Evolutionary conservation across 208 protist genomes (phyloP).

Genomic region (Leishmania turanica): DNA sequence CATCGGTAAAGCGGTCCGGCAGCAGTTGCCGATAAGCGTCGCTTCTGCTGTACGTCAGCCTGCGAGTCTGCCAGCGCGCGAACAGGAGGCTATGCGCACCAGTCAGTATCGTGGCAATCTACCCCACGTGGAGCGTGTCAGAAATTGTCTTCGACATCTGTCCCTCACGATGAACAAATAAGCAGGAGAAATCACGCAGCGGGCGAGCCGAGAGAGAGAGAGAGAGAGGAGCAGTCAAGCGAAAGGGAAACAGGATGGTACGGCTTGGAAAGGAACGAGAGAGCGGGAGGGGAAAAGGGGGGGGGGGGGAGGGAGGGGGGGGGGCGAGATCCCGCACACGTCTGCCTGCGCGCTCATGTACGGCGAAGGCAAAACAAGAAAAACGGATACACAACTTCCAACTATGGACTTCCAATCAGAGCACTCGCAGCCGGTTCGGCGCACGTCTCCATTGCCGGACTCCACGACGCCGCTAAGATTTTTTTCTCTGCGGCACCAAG

Average conservation of each 20-base stretch:
- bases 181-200: neutral
- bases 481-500: neutral
- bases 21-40: neutral
- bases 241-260: neutral
- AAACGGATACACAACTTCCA: neutral
- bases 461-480: neutral
- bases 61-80: conserved; percentile 1
- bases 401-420: too few species aligned
- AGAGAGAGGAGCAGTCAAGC: neutral
- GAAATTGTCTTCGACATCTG: neutral
- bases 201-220: neutral
- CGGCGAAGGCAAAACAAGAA: neutral
- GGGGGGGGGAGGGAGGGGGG: too few species aligned
- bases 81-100: conserved; percentile 11
- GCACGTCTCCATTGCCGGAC: neutral
- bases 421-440: neutral
- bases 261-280: neutral
- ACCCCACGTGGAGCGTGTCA: neutral
- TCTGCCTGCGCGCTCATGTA: neutral
- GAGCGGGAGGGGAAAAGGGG: neutral
- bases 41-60: neutral
- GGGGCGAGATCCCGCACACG: neutral
- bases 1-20: neutral
- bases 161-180: neutral
- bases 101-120: neutral